A percentile compares a stretch with the other conserved stretches of the same genome.
phyloP scores from a whole-genome alignment of 225 moss, liverwort and hornwort species.

The Anthoceros angustus region DNA sequence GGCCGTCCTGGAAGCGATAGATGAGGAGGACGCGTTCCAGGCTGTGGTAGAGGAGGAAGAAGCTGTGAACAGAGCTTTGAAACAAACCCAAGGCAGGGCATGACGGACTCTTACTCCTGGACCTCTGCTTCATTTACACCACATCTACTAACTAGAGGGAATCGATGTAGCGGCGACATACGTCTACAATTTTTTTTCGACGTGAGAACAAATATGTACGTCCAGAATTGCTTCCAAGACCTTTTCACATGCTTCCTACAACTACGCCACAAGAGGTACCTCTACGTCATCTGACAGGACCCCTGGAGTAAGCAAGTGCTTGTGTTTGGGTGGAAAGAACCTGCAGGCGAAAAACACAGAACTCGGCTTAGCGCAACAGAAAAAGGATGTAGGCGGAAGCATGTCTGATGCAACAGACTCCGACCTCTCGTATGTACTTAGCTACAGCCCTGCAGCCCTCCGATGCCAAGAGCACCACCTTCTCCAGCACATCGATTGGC shows the following conservation, averaged over 20 bases:
- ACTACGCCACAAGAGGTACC: no score
- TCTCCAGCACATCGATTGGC: conserved; percentile 72
- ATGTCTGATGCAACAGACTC: background rate
- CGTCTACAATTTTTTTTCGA: no score
- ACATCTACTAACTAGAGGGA: background rate
- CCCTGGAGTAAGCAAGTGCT: conserved; percentile 54
- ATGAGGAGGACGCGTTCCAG: conserved; percentile 97
- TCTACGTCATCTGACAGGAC: conserved; percentile 18
- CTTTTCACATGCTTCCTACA: no score
- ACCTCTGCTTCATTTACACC: background rate
- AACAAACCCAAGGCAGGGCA: conserved; percentile 20
- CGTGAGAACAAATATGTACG: no score
- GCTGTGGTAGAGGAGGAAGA: conserved; percentile 91
- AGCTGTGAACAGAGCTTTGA: conserved; percentile 68
- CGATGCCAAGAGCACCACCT: conserved; percentile 71
- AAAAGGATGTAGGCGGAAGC: background rate
- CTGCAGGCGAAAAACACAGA: background rate
- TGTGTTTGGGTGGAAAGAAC: conserved; percentile 28
- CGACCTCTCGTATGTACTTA: conserved; percentile 59
- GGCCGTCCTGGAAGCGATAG: conserved; percentile 74
- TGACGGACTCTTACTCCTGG: background rate
- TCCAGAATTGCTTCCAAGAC: no score
- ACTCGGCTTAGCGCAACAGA: background rate
- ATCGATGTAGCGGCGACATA: no score
- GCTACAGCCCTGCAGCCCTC: conserved; percentile 79